phyloP scores from a whole-genome alignment of 352 stramenopile species.

The Globisporangium okanoganense region DNA sequence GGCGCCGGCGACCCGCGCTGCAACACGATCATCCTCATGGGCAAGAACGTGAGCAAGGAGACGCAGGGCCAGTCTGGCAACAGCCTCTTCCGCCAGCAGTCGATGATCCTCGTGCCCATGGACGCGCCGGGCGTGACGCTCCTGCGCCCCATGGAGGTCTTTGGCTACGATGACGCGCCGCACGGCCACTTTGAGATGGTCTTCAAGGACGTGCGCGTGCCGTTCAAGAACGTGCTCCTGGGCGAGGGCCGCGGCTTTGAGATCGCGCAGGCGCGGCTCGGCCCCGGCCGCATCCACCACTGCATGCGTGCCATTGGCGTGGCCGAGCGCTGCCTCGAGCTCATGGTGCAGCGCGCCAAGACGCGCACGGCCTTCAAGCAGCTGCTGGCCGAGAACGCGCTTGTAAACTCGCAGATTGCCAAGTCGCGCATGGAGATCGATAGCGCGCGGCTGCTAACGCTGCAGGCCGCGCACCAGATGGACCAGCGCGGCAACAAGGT shows the following conservation, averaged over 20 bases:
- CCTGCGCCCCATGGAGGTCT: conserved; percentile 87
- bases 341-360: conserved; percentile 87
- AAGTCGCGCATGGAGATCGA: conserved; percentile 79
- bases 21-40: conserved; percentile 87
- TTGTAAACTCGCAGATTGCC: conserved; percentile 84
- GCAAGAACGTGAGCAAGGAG: conserved; percentile 45
- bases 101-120: conserved; percentile 92
- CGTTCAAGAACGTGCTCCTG: conserved; percentile 83
- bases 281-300: conserved; percentile 96
- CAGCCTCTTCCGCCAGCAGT: conserved; percentile 72
- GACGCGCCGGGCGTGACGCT: conserved; percentile 90
- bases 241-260: conserved; percentile 86
- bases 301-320: conserved; percentile 96
- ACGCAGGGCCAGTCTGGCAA: conserved; percentile 19
- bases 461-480: conserved; percentile 89
- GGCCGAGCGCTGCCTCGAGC: conserved; percentile 81
- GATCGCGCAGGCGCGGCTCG: conserved; percentile 90
- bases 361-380: conserved; percentile 94
- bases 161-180: conserved; percentile 97
- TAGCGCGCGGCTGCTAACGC: conserved; percentile 81
- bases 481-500: conserved; percentile 82
- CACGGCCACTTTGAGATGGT: conserved; percentile 95
- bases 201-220: conserved; percentile 92
- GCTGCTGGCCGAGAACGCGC: conserved; percentile 85
- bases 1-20: conserved; percentile 95